Evolutionary conservation across 2,329 filamentous ascomycete species (phyloP).

Genomic region (Xylariaceae sp.): DNA sequence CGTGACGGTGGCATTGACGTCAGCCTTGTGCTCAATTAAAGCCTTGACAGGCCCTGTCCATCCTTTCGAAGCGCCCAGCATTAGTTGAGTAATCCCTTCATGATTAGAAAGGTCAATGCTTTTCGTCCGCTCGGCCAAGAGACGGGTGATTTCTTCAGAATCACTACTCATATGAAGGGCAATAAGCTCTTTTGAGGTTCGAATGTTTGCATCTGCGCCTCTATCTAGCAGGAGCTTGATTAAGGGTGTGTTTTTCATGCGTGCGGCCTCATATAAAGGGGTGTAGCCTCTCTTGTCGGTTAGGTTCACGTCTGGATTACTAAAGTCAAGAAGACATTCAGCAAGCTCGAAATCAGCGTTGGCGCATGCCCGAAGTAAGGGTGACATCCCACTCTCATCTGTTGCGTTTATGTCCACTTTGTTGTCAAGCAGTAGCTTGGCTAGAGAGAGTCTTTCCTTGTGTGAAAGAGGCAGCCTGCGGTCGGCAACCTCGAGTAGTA

Average conservation of each 20-base stretch:
- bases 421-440: slow-evolving; percentile 7
- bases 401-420: slow-evolving; percentile 9
- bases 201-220: slow-evolving; percentile 6
- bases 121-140: background rate
- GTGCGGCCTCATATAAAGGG: background rate
- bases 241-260: background rate
- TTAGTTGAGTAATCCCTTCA: background rate
- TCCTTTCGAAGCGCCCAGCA: slow-evolving; percentile 3
- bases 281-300: background rate
- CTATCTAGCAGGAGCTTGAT: background rate
- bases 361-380: background rate
- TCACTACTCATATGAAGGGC: background rate
- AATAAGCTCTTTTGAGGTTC: background rate
- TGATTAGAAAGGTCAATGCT: background rate
- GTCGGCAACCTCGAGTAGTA: background rate
- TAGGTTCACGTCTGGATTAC: slow-evolving; percentile 4
- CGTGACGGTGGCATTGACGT: background rate
- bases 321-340: slow-evolving; percentile 2
- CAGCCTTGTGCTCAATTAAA: slow-evolving; percentile 9
- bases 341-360: background rate
- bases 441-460: background rate
- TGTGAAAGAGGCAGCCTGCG: background rate
- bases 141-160: background rate
- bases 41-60: slow-evolving; percentile 3
- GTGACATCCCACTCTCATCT: background rate